Conservation (phyloP, 208 protist genomes). For the Angomonas desouzai region DNA sequence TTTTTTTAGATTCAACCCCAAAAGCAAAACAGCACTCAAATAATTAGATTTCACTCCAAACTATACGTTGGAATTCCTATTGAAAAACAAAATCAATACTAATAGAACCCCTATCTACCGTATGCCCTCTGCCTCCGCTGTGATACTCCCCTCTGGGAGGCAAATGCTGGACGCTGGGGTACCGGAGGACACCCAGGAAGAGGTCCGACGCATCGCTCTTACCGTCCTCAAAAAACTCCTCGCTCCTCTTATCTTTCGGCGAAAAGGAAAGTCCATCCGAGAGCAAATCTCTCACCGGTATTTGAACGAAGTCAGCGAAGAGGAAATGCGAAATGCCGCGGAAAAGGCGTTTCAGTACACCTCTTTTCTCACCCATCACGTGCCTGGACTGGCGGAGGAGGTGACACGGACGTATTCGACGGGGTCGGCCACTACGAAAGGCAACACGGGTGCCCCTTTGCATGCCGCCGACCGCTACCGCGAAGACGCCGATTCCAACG, state of each 20-base stretch:
- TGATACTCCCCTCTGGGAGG: neutral
- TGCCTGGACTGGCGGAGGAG: slow-evolving; percentile 19
- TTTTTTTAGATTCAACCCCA: too few species aligned
- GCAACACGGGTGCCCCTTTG: neutral
- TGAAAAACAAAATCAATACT: too few species aligned
- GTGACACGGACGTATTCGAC: neutral
- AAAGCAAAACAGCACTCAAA: too few species aligned
- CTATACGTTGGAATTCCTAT: too few species aligned
- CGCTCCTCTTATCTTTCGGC: slow-evolving; percentile 29
- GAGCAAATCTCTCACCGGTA: slow-evolving; percentile 18
- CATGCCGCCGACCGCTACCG: neutral
- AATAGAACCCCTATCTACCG: neutral
- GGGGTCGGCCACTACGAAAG: neutral
- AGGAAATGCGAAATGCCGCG: slow-evolving; percentile 24
- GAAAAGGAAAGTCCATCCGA: slow-evolving; percentile 19
- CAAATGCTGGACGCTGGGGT: neutral
- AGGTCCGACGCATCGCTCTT: slow-evolving; percentile 37
- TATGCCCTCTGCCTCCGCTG: neutral
- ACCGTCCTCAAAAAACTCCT: slow-evolving; percentile 42
- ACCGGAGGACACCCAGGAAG: slow-evolving; percentile 20
- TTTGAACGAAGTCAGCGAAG: slow-evolving; percentile 11
- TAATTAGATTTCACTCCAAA: too few species aligned
- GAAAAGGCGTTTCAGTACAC: slow-evolving; percentile 24
- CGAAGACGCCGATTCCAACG: neutral
- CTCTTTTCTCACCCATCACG: slow-evolving; percentile 29